These are phyloP conservation scores for Whalleya microplaca DNA, from an alignment of 2,329 filamentous ascomycete species.

Conservation along the genomic window DNA sequence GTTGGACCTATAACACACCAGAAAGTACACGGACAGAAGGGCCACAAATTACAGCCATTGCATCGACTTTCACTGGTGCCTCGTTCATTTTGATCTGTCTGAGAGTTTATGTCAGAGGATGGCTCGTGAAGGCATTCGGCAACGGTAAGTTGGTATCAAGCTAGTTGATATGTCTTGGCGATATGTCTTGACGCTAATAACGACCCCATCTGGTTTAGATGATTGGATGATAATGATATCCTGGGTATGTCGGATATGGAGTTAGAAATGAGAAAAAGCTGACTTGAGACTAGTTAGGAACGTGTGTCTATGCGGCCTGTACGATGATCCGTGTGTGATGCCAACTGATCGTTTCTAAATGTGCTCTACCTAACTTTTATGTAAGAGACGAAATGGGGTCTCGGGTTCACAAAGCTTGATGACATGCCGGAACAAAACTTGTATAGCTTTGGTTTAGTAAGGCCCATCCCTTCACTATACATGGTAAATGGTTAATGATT, in stretches of 20 bases:
- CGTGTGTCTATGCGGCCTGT: constrained; percentile 41
- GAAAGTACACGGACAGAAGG: constrained; percentile 41
- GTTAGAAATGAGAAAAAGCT: background rate
- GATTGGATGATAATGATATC: constrained; percentile 38
- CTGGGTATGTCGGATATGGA: constrained; percentile 31
- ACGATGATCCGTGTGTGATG: constrained; percentile 41
- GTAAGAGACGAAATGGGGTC: constrained; percentile 50
- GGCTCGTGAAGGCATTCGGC: constrained; percentile 41
- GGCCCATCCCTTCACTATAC: background rate
- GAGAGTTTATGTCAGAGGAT: constrained; percentile 40
- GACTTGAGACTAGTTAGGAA: constrained; percentile 13
- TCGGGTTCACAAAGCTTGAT: constrained; percentile 40
- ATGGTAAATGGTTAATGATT: constrained; percentile 4
- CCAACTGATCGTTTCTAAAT: background rate
- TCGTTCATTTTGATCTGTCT: constrained; percentile 38
- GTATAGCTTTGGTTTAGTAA: constrained; percentile 43
- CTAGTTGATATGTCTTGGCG: background rate
- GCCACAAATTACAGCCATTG: constrained; percentile 37
- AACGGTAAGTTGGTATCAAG: constrained; percentile 32
- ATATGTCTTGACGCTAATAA: background rate
- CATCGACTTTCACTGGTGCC: constrained; percentile 34
- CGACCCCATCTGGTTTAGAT: constrained; percentile 21
- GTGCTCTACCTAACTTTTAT: background rate
- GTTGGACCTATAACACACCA: constrained; percentile 43
- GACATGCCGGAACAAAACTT: constrained; percentile 45